Evolutionary conservation across 2,329 filamentous ascomycete species (phyloP).

Genomic region (Gaeumannomyces tritici): DNA sequence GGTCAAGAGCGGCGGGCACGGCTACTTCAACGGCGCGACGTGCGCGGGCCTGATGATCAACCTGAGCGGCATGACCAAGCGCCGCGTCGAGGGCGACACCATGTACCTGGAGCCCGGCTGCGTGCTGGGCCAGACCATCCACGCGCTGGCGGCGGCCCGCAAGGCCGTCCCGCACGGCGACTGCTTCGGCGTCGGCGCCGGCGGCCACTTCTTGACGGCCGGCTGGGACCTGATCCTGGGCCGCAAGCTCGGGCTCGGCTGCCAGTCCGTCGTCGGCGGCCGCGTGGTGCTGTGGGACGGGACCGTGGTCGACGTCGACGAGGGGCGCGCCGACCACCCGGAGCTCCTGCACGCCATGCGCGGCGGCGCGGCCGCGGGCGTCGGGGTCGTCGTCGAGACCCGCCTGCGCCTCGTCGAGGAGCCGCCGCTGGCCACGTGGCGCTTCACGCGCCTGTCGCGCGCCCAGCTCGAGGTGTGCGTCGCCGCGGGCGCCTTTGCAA

Average conservation of each 20-base stretch:
- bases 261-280: not conserved
- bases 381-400: not conserved
- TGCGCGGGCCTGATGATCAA: not conserved
- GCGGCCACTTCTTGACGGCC: not conserved
- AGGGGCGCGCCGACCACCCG: not conserved
- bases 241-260: not conserved
- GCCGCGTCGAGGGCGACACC: not conserved
- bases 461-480: not conserved
- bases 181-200: not conserved
- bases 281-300: not conserved
- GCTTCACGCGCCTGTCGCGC: constrained; percentile 1
- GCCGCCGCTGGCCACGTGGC: constrained; percentile 1
- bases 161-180: constrained; percentile 1
- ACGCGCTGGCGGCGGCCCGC: not conserved
- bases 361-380: not conserved
- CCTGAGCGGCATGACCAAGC: not conserved
- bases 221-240: constrained; percentile 1
- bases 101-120: not conserved
- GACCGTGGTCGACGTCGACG: not conserved
- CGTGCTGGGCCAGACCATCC: constrained; percentile 1
- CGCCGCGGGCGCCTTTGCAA: not conserved
- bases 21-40: constrained; percentile 1
- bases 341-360: constrained; percentile 1
- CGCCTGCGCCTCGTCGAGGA: not conserved
- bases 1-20: constrained; percentile 2